Evolutionary conservation across 2,329 filamentous ascomycete genomes (phyloP), one percentile per base, ranked within the genome.

Genomic region (Scleromitrula shiraiana): DNA sequence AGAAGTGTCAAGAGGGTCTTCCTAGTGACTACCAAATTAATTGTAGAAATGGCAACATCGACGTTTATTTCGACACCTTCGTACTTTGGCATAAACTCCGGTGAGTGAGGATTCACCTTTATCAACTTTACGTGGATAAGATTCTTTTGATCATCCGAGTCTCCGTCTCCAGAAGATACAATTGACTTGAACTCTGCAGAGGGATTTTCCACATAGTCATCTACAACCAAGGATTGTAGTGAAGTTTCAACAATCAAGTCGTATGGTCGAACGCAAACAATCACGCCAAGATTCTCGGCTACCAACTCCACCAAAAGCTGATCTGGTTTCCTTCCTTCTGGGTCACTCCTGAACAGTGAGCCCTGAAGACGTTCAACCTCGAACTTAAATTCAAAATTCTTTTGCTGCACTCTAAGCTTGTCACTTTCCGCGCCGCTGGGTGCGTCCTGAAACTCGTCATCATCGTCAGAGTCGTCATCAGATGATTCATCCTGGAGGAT

Each of bases 381-480:
- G 66, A 99, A 98, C 56, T 90, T 94, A 70, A 98, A 88, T 64
- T 98, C 89, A 57, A 99, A 97, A 54, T 85, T 91, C 37, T 87
- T 84, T 59, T 96, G 90, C 59, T 94, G 87, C 39, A 93, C 72
- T 60, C 85, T 87, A 22, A 86, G 71, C 29, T 80, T 74, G 39
- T 80, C 71, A 14, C 70, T 72, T 7, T 68, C 67, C 29, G 67
- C 71, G 7, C 75, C 76, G 50, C 84, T 77, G 17, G 74, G 70
- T 3, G 83, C 77, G 52, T 90, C 80, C 59, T 87, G 77, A 50
- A 85, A 86, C 26, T 74, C 69, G 27, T 82, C 78, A 1, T 83
- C 77, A 6, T 79, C 70, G 15, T 47, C 45, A 27, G 83, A 75
- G 17, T 83, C 76, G 46, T 86, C 77, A 20, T 83, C 76, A 47